These are phyloP conservation scores for Trichoderma atroviride DNA, from an alignment of 2,329 filamentous ascomycete species.

Conservation along the genomic window DNA sequence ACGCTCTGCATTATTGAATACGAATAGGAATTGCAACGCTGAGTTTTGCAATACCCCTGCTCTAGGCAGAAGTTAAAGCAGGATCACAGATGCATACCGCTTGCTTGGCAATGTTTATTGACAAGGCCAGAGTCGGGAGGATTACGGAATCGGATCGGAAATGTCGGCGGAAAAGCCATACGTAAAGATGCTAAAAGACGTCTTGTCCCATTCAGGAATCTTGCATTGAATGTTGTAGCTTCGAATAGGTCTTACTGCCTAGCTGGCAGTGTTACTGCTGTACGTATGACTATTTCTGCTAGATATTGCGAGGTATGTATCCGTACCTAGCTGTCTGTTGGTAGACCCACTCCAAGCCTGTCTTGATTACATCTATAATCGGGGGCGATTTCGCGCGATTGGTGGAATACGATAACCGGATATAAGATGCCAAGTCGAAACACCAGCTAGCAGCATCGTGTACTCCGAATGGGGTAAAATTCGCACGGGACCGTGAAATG, in stretches of 20 bases:
- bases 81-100: background rate
- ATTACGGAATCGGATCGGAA: background rate
- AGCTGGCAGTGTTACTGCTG: background rate
- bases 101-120: background rate
- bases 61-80: background rate
- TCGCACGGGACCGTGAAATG: background rate
- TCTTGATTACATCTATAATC: background rate
- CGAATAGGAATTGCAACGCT: background rate
- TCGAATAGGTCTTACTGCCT: background rate
- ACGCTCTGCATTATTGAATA: background rate
- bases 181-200: background rate
- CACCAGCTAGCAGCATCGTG: background rate
- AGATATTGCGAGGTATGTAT: no score
- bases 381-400: background rate
- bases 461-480: background rate
- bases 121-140: background rate
- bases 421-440: background rate
- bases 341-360: background rate
- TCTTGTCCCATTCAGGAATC: background rate
- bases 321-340: background rate
- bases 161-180: background rate
- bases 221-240: background rate
- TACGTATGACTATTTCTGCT: background rate
- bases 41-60: background rate
- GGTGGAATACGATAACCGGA: background rate